phyloP scores from a whole-genome alignment of 768 basidiomycete genomes.

The Phlegmacium glaucopus region DNA sequence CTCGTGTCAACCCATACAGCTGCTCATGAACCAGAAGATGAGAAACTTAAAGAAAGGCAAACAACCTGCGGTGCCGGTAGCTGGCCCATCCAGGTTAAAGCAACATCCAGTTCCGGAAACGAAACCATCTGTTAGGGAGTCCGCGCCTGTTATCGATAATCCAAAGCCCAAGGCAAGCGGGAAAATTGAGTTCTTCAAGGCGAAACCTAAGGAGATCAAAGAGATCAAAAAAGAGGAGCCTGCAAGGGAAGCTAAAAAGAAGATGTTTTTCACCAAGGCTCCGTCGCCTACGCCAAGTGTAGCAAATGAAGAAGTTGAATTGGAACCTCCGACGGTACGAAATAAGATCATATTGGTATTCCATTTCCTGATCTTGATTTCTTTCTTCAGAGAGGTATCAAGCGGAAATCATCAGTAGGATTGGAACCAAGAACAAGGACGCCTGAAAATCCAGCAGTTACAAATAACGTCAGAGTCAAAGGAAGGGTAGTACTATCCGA shows the following conservation, averaged over 20 bases:
- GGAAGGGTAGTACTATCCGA: slow-evolving; percentile 56
- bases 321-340: slow-evolving; percentile 17
- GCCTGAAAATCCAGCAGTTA: slow-evolving; percentile 9
- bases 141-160: slow-evolving; percentile 10
- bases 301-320: slow-evolving; percentile 9
- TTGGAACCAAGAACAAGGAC: slow-evolving; percentile 12
- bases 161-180: slow-evolving; percentile 34
- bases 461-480: slow-evolving; percentile 33
- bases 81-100: slow-evolving; percentile 40
- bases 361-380: not conserved
- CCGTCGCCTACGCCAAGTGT: slow-evolving; percentile 9
- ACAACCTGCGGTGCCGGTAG: slow-evolving; percentile 29
- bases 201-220: slow-evolving; percentile 18
- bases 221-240: slow-evolving; percentile 16
- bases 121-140: slow-evolving; percentile 16
- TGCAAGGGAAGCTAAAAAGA: slow-evolving; percentile 13
- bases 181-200: slow-evolving; percentile 60
- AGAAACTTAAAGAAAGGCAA: slow-evolving; percentile 17
- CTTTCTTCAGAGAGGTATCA: slow-evolving; percentile 30
- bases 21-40: slow-evolving; percentile 9
- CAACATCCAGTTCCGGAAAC: slow-evolving; percentile 12
- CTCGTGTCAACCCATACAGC: not conserved
- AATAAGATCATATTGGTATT: not conserved
- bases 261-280: slow-evolving; percentile 17
- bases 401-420: slow-evolving; percentile 44